Base-by-base conservation (phyloP, 2,329 filamentous ascomycete genomes). In the Coniochaeta prunicola region DNA sequence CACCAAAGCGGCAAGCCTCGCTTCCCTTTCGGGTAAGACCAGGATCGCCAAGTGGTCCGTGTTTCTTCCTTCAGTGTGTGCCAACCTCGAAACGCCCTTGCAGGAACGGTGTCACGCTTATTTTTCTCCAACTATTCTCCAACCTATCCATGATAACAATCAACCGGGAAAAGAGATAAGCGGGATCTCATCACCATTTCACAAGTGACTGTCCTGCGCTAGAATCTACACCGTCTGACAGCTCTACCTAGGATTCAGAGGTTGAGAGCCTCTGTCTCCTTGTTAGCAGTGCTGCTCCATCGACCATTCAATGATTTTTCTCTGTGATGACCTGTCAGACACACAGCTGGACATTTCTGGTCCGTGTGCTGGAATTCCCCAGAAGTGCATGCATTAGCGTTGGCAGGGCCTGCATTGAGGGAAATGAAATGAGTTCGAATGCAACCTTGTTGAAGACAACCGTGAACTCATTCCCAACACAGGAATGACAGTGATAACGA, bases 361-460 rank as follows among this genome's bases (percentile, higher is more conserved):
- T 13, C 24, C 6, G 21, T 30, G 45, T 50, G 45, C 45, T 50
- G 21, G n/a, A n/a, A 50, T 21, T 30, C 45, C 45, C 45, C 21
- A 50, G 24, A 50, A 50, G 45, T 50, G 45, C 45, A 50, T 64
- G 63, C 64, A 66, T 65, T 66, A 65, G 64, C 53, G 61, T 57
- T 56, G 57, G 33, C 59, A 59, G 56, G 60, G 55, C 8, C 31
- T 60, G 62, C 63, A 61, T 58, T 57, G 57, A 58, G 60, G 56
- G 59, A 64, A 56, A 61, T 66, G 62, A 62, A 59, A 63, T 59
- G 57, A 55, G 24, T 17, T 60, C 19, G 53, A 56, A 34, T 59
- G 17, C 45, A 50, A 50, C 57, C 57, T 40, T 36, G 50, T 53
- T 56, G 57, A 33, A 40, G 53, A 57, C 31, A 42, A 50, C 12